Evolutionary conservation across 2,329 filamentous ascomycete species (phyloP), one percentile per base, ranked within the genome.

Genomic region (Apiospora rasikravindrae): DNA sequence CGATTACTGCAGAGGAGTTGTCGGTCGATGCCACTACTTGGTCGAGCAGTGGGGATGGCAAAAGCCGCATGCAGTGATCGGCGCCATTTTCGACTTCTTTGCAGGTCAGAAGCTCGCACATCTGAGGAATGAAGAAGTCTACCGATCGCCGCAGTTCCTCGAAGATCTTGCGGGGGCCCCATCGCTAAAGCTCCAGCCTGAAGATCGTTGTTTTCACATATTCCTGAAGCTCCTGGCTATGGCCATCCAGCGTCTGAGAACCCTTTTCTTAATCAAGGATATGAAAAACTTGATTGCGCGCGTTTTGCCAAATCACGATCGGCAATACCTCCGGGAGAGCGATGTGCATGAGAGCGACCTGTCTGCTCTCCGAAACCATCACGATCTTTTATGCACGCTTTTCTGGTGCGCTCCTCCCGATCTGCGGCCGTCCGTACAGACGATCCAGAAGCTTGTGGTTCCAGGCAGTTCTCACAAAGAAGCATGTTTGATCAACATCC

Each of bases 11-110:
- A 86, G 88, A 24, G 87, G 88, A 7, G 78, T 91, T 5, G 81
- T 92, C 44, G 84, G 85, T 24, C 87, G 91, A 42, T 93, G 91
- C 73, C 87, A 92, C 77, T 88, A 88, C 77, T 84, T 92, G 13
- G 88, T 92, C 67, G 83, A 87, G 72, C 87, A 90, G 78, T 93
- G 91, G 91, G 89, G 89, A 4, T 93, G 91, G 91, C 84, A 84
- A 49, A 88, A 84, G 73, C 89, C 87, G 75, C 88, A 86, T 67
- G 82, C 85, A 14, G 84, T 92, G 19, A 82, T 92, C 44, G 89
- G 90, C 1, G 83, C 86, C 1, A 86, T 93, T 2, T 93, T 92
- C 74, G 90, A 93, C 79, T 92, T 92, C 77, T 93, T 92, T 75
- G 90, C 89, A 13, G 87, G 87, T 1, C 88, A 90, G 74, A 86